phyloP scores from a whole-genome alignment of 176 grass and related monocot genomes.

The Bromus sterilis region DNA sequence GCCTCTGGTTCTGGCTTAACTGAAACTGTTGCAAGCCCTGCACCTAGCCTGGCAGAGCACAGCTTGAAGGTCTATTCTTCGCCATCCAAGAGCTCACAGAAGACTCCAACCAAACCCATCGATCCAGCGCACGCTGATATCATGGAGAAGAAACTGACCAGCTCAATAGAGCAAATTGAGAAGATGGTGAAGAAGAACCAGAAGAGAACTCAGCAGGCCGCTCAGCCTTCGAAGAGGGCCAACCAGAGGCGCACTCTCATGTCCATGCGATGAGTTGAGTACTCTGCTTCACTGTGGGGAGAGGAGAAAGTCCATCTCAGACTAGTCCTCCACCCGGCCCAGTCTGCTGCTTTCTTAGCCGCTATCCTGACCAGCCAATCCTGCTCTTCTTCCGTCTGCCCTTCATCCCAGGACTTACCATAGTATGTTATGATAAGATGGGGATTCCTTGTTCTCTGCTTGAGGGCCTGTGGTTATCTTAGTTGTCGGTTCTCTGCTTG shows the following conservation, averaged over 20 bases:
- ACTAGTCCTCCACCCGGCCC: background rate
- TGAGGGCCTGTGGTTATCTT: constrained; percentile 7
- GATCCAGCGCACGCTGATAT: constrained; percentile 16
- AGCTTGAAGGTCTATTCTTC: constrained; percentile 24
- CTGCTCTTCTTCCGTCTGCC: constrained; percentile 27
- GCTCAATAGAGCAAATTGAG: constrained; percentile 77
- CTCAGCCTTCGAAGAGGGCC: constrained; percentile 44
- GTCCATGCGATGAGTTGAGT: constrained; percentile 68
- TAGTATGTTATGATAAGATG: constrained; percentile 4
- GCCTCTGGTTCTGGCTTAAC: constrained; percentile 29
- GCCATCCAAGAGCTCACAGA: constrained; percentile 5
- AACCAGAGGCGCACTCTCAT: constrained; percentile 46
- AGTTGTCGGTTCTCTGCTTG: constrained; percentile 9
- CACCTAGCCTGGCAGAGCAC: background rate
- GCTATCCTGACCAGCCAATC: constrained; percentile 14
- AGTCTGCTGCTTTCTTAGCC: constrained; percentile 17
- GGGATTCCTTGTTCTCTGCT: constrained; percentile 32
- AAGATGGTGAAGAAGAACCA: constrained; percentile 58
- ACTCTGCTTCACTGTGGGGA: background rate
- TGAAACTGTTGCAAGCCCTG: constrained; percentile 30
- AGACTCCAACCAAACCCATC: constrained; percentile 20
- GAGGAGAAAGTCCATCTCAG: constrained; percentile 25
- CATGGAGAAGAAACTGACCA: constrained; percentile 60
- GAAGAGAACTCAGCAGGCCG: constrained; percentile 38
- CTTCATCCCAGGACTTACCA: background rate